Percentiles rank a stretch among this genome's conserved stretches.
Evolutionary conservation across 2,329 filamentous ascomycete species (phyloP).

Genomic region (Hymenoscyphus fraxineus): DNA sequence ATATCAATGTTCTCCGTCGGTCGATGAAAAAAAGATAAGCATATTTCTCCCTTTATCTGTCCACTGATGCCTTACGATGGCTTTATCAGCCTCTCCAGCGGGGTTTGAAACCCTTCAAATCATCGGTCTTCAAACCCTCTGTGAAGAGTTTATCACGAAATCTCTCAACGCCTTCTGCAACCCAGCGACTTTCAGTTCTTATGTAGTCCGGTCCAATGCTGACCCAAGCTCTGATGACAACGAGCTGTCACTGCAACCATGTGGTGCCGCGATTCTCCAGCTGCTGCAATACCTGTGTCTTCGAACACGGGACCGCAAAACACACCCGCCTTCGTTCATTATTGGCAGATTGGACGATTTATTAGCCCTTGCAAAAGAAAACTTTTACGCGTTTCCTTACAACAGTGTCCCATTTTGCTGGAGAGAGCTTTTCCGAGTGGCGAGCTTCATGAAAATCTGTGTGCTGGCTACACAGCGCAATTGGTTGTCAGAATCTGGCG

Average conservation of each 20-base stretch:
- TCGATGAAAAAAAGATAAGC: neutral
- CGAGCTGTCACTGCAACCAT: conserved; percentile 8
- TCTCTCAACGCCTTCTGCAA: conserved; percentile 9
- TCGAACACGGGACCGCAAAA: conserved; percentile 12
- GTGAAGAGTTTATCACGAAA: conserved; percentile 3
- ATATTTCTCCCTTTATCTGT: neutral
- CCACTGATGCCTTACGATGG: neutral
- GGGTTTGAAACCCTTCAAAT: neutral
- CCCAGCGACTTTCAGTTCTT: neutral
- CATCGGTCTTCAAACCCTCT: neutral
- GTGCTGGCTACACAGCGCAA: conserved; percentile 28
- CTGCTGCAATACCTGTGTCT: conserved; percentile 19
- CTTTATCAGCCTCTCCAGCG: neutral
- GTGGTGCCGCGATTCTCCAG: conserved; percentile 20
- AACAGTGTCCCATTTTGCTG: conserved; percentile 63
- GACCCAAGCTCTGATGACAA: neutral
- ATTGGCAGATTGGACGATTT: conserved; percentile 50
- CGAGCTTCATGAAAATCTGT: conserved; percentile 60
- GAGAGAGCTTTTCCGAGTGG: conserved; percentile 69
- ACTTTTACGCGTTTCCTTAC: conserved; percentile 68
- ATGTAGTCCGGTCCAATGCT: neutral
- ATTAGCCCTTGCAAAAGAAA: conserved; percentile 56
- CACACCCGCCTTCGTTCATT: conserved; percentile 13
- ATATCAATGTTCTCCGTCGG: neutral
- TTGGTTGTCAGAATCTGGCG: conserved; percentile 4